Percentiles rank a stretch among this genome's conserved stretches.
Conservation (phyloP, 2,329 filamentous ascomycete species). For the Epichloe hybrida region DNA sequence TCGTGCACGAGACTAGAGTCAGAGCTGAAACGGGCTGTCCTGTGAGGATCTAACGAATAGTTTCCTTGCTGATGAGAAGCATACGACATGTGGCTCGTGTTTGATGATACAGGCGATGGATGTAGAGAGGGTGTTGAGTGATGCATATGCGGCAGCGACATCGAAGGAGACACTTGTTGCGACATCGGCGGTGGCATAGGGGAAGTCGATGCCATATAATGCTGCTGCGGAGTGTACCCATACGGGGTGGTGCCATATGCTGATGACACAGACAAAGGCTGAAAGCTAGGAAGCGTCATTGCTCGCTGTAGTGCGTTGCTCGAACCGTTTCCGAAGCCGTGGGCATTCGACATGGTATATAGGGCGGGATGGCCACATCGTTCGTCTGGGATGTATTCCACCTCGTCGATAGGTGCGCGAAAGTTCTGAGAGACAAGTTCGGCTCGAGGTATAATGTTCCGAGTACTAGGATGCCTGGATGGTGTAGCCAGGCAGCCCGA, state of each 20-base stretch:
- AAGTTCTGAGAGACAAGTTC: slow-evolving; percentile 54
- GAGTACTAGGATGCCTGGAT: slow-evolving; percentile 26
- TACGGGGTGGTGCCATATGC: slow-evolving; percentile 5
- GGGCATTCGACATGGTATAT: slow-evolving; percentile 5
- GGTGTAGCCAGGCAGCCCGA: slow-evolving; percentile 47
- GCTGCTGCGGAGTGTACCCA: slow-evolving; percentile 3
- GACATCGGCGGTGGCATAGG: slow-evolving; percentile 5
- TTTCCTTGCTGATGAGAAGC: slow-evolving; percentile 7
- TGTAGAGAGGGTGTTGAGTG: slow-evolving; percentile 7
- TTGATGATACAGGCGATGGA: slow-evolving; percentile 6
- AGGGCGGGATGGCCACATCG: slow-evolving; percentile 2
- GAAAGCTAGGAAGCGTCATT: slow-evolving; percentile 13
- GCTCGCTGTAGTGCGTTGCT: slow-evolving; percentile 13
- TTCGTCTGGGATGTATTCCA: slow-evolving; percentile 23
- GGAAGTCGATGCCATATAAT: slow-evolving; percentile 2
- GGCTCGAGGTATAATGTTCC: slow-evolving; percentile 36
- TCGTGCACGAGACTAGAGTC: slow-evolving; percentile 10
- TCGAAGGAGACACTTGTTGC: not conserved
- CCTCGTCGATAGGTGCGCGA: slow-evolving; percentile 49
- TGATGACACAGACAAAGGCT: not conserved
- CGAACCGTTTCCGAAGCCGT: slow-evolving; percentile 6
- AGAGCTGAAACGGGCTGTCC: slow-evolving; percentile 7
- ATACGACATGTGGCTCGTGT: slow-evolving; percentile 1
- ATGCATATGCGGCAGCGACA: not conserved
- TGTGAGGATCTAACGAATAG: slow-evolving; percentile 11